These are phyloP conservation scores for Pythium phragmiticola DNA, from an alignment of 352 stramenopile species.

Conservation along the genomic window DNA sequence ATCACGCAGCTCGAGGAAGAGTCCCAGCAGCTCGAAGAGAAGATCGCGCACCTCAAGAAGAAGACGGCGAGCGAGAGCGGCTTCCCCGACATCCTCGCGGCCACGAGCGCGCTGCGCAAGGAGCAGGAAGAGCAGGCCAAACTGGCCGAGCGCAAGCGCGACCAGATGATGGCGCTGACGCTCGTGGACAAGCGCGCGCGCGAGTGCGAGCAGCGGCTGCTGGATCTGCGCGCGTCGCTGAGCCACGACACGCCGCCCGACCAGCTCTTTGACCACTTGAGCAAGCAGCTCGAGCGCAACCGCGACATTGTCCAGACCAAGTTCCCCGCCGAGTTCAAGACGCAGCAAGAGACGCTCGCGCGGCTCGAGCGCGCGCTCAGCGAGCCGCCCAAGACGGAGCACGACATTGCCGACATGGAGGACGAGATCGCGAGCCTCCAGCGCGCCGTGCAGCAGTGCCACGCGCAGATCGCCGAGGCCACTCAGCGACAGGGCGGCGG, in stretches of 20 bases:
- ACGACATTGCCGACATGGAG: conserved; percentile 88
- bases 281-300: conserved; percentile 76
- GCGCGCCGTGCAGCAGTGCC: conserved; percentile 60
- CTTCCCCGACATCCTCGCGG: conserved; percentile 90
- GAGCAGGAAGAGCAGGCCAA: conserved; percentile 94
- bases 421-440: conserved; percentile 71
- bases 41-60: conserved; percentile 89
- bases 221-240: conserved; percentile 70
- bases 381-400: conserved; percentile 80
- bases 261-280: conserved; percentile 86
- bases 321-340: conserved; percentile 76
- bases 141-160: conserved; percentile 82
- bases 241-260: conserved; percentile 77
- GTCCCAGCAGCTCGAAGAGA: conserved; percentile 86
- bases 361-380: conserved; percentile 66
- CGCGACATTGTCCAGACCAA: conserved; percentile 64
- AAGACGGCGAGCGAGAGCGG: conserved; percentile 76
- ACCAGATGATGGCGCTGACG: conserved; percentile 87
- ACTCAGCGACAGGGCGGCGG: conserved; percentile 55
- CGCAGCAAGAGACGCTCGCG: conserved; percentile 75
- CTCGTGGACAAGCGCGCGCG: conserved; percentile 77
- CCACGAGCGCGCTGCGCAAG: conserved; percentile 89
- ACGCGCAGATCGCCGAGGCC: conserved; percentile 73
- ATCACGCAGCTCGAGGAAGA: conserved; percentile 93
- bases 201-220: conserved; percentile 70